Base-by-base conservation (phyloP, 441 rosid species). In the Iberis amara region DNA sequence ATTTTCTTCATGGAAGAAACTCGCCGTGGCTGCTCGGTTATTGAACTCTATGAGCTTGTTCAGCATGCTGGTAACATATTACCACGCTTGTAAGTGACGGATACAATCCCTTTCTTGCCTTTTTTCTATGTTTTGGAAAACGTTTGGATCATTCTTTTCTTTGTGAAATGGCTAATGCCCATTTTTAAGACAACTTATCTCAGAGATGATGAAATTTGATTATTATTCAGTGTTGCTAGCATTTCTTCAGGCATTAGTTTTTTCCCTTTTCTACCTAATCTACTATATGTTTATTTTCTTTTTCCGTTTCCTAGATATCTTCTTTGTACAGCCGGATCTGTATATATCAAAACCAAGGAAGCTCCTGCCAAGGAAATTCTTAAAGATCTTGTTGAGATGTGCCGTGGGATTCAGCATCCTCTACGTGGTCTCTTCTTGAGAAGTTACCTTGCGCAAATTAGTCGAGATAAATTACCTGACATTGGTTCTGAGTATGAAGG, bases 41-140 rank as follows among this genome's bases (percentile, higher is more conserved):
- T 86, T 24, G 99, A 92, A 75, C 80, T 92, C 23, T 92, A 92
- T 57, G 96, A 92, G 74, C 82, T 89, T 8, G 99, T 92, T 45
- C 99, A 89, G 70, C 96, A 92, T 47, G 97, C 99, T 11, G 99
- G 99, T 51, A 92, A 92, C 83, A 92, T 92, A 62, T 76, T 92
- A 73, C 99, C 99, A 44, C 81, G 97, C 82, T 62, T 82, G 99
- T 92, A 59, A 79, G 98, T 31, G 21, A 18, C 32, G 32, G 32
- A 4, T 67, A 18, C 21, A 18, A 18, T 18, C 21, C 21, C 21
- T 18, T 18, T 18, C 21, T 18, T 18, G 21, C 21, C 21, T 18
- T 18, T n/a, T 18, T 18, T 18, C 21, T 18, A 18, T 18, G 21
- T 18, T 18, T 18, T 18, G 21, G 21, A 1, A 18, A 18, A 1